Base-by-base conservation (phyloP, 495 filamentous ascomycete species). In the Bacidia gigantensis region DNA sequence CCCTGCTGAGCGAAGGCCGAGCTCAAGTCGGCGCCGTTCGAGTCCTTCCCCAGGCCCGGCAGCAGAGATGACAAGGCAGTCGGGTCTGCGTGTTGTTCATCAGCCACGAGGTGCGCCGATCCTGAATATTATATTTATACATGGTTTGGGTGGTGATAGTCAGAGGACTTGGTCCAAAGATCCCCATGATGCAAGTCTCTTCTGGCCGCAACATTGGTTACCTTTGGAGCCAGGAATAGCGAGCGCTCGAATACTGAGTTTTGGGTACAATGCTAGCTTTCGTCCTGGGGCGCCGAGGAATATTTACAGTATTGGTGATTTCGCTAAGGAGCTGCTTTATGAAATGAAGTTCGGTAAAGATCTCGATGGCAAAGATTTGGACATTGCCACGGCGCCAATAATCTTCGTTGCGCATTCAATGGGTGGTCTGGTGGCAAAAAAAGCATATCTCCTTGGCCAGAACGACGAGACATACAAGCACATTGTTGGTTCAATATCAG, bases 211-310 rank as follows among this genome's bases (percentile, higher is more conserved):
- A 26, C 51, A 51, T 12, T 69, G 55, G 49, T 58, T 70, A 2
- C 67, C 67, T 12, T 43, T 61, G 10, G 67, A 68, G 24, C 52
- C 63, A 2, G 61, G 63, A 14, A 49, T 68, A 10, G 42, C 48
- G 17, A 7, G 26, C 7, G 60, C 59, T 12, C 56, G 67, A 48
- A 64, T 70, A 24, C 39, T 65, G 29, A 64, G 62, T 0, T 70
- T 67, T 26, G 67, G 67, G 1, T 70, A 70, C 47, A 65, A 70
- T 58, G 59, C 64, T 1, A 60, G 61, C 26, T 64, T 68, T 44
- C 38, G 17, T 5, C 56, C 14, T 46, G 43, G 47, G 24, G 55
- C 54, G 5, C 58, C 22, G 22, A 48, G 52, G 11, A 58, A 48
- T 10, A 60, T 46, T 22, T n/a, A n/a, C n/a, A 49, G 57, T 1